Base-by-base conservation (phyloP, 345 rosid species). In the Triadica sebifera region DNA sequence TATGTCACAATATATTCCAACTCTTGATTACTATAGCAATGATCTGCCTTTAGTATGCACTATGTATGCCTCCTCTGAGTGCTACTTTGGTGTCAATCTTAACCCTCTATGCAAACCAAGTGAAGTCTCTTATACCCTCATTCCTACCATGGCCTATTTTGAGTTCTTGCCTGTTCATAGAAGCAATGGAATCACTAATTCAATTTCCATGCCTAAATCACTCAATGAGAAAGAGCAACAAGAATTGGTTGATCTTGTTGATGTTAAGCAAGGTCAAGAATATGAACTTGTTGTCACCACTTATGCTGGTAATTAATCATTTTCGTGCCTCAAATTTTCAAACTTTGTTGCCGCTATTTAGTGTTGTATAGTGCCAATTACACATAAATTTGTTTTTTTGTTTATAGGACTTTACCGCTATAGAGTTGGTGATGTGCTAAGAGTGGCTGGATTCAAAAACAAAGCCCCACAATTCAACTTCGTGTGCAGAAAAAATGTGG, bases 211-310 rank as follows among this genome's bases (percentile, higher is more conserved):
- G 74, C 92, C 92, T 22, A 88, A 88, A 74, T 80, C 94, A 25
- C 90, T 93, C 37, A 86, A 86, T 72, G 95, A 90, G 84, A 90
- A 91, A 80, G 93, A 94, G 78, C 90, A 88, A n/a, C 85, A 89
- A 79, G 84, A 91, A 65, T 74, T 90, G 80, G 96, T 91, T 81
- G 98, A 92, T 80, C 98, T 94, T 25, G 96, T 80, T 72, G 98
- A 94, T 83, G 98, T 94, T 79, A 91, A 91, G 80, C 92, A 91
- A 74, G 98, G 97, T 45, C 92, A 89, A 52, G 98, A 92, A 75
- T 94, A 94, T 59, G 98, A 94, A 81, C 95, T 94, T 79, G 98
- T 94, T 12, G 95, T 94, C 89, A 94, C 98, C 79, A 94, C 98
- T 74, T 91, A 94, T 82, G 93, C 98, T 12, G 98, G 98, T 92